Evolutionary conservation across 805 yeast species (phyloP).

Genomic region (Candida fluviatilis): DNA sequence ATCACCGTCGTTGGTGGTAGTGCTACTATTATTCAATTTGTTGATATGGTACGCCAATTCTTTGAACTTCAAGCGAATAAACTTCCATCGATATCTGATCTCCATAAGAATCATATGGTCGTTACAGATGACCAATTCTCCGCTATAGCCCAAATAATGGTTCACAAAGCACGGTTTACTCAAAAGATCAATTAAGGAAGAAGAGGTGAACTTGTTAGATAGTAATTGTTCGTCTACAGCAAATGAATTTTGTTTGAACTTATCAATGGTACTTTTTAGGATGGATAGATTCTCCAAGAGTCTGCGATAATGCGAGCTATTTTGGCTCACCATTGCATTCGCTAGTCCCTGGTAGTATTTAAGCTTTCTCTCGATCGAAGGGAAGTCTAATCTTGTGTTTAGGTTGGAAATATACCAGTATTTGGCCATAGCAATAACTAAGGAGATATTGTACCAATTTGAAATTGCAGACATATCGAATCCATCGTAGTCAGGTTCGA

Average conservation of each 20-base stretch:
- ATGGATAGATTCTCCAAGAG: constrained; percentile 4
- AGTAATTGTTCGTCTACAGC: constrained; percentile 9
- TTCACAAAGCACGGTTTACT: background rate
- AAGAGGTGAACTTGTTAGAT: constrained; percentile 12
- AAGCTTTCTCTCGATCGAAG: constrained; percentile 11
- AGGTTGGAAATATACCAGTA: constrained; percentile 17
- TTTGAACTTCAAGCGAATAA: background rate
- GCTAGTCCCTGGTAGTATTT: constrained; percentile 9
- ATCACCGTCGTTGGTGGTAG: background rate
- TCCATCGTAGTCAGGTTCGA: background rate
- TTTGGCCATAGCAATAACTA: constrained; percentile 19
- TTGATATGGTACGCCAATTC: background rate
- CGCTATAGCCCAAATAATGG: background rate
- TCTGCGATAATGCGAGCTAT: background rate
- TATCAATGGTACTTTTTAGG: constrained; percentile 4
- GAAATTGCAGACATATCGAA: constrained; percentile 13
- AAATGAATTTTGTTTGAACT: constrained; percentile 5
- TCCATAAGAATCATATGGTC: background rate
- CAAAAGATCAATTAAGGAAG: constrained; percentile 3
- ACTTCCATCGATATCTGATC: background rate
- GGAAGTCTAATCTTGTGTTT: constrained; percentile 12
- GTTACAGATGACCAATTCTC: background rate
- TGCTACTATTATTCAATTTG: background rate
- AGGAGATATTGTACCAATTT: constrained; percentile 17
- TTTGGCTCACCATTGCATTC: background rate